Conservation (phyloP, 2,329 filamentous ascomycete genomes). For the Colletotrichum gigasporum region DNA sequence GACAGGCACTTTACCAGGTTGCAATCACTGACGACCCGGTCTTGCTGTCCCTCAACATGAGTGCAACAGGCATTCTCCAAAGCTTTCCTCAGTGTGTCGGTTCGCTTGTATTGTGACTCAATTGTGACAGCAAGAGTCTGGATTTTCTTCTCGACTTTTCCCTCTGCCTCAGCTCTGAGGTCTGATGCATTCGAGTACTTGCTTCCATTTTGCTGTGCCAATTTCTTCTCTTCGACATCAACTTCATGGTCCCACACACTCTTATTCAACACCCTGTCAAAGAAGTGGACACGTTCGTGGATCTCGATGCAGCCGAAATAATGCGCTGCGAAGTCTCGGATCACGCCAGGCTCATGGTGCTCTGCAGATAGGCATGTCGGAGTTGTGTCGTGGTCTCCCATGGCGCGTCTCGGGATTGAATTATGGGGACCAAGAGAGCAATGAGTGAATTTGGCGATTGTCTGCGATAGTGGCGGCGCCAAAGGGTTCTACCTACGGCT, state of each 20-base stretch:
- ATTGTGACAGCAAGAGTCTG: not conserved
- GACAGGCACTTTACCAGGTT: not conserved
- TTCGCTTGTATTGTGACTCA: not conserved
- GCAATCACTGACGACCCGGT: not conserved
- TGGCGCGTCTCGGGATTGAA: not conserved
- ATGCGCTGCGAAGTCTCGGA: not conserved
- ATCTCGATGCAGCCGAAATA: conserved; percentile 20
- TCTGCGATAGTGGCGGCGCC: too few species aligned
- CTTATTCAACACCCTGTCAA: not conserved
- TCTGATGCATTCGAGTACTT: too few species aligned
- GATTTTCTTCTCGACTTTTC: not conserved
- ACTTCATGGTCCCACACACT: not conserved
- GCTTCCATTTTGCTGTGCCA: not conserved
- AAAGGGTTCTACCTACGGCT: too few species aligned
- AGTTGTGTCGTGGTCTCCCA: not conserved
- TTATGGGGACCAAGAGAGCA: too few species aligned
- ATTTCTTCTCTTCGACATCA: not conserved
- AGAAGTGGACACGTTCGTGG: not conserved
- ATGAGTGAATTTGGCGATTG: too few species aligned
- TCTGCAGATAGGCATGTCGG: not conserved
- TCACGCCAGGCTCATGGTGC: not conserved
- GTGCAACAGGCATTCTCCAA: not conserved
- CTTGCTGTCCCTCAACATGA: not conserved
- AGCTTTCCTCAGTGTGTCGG: not conserved
- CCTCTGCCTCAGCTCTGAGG: not conserved